Base-by-base conservation (phyloP, 75 land plant genomes). In the Cryptomeria japonica region DNA sequence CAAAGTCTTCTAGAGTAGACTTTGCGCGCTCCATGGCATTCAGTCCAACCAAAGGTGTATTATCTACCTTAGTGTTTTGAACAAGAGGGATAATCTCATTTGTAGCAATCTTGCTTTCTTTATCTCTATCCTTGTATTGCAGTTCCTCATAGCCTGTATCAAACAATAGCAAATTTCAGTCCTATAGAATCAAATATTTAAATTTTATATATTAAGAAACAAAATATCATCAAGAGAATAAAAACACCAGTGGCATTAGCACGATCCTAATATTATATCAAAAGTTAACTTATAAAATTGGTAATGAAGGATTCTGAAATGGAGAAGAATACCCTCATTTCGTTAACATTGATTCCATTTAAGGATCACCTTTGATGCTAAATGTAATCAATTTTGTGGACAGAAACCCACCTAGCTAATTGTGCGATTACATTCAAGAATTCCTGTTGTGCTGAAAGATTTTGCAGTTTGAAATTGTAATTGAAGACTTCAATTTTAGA, bases 1-100 rank as follows among this genome's bases (percentile, higher is more conserved):
- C 99, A 92, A 96, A 97, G 91, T 97, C 99, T 86, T 97, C 99
- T 22, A 97, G 93, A 46, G 99, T 97, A 78, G 99, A 96, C 80
- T 93, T 95, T 88, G 98, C 95, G 56, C 93, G 89, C 77, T 93
- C 91, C 96, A 97, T 94, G 70, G 92, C 95, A 87, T 95, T 92
- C 41, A 97, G 12, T 19, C 92, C 90, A 87, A 97, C 83, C 92
- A 93, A 76, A 55, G 91, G 89, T 86, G 58, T 41, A 5, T 87
- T 84, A 41, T 53, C 91, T 64, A 34, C 14, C 39, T 11, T 39
- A 14, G 4, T 70, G n/a, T 12, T 28, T 80, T 1, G 47, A 28
- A 80, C n/a, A 28, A 44, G 31, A 18, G 84, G 84, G 84, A 28
- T 44, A 38, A 9, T 11, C 12, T 28, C 49, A 80, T 25, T 44